These are phyloP conservation scores for Rhodomyrtus psidioides DNA, from an alignment of 441 rosid genomes.

Conservation along the genomic window DNA sequence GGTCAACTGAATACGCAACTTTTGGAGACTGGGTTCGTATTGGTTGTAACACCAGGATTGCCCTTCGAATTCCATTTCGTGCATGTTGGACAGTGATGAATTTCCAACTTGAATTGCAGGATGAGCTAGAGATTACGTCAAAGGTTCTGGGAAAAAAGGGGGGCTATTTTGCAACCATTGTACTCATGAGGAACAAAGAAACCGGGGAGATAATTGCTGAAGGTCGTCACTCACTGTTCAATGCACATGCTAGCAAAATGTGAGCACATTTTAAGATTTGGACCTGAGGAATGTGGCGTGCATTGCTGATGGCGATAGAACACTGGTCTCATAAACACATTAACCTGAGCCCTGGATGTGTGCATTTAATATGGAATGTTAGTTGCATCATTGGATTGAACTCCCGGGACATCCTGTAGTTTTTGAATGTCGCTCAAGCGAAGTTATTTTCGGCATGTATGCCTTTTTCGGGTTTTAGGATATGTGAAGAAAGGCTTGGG, in stretches of 20 bases:
- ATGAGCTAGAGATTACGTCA: constrained; percentile 67
- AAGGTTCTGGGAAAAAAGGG: constrained; percentile 63
- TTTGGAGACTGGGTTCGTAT: neutral
- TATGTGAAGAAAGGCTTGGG: neutral
- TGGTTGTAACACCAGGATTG: neutral
- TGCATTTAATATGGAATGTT: neutral
- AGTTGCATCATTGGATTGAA: neutral
- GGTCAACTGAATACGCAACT: neutral
- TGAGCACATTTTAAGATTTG: constrained; percentile 10
- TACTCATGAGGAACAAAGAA: constrained; percentile 54
- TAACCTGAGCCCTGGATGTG: neutral
- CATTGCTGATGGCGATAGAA: neutral
- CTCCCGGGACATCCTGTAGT: neutral
- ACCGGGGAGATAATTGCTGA: constrained; percentile 80
- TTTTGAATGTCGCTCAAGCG: neutral
- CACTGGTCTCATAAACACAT: neutral
- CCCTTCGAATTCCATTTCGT: neutral
- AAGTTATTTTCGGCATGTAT: neutral
- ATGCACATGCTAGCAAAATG: constrained; percentile 56
- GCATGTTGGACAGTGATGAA: neutral
- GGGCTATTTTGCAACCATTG: constrained; percentile 51
- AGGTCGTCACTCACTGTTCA: constrained; percentile 87
- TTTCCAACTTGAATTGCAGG: constrained; percentile 27
- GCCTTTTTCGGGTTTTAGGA: neutral
- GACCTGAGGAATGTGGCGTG: neutral